Evolutionary conservation across 768 basidiomycete species (phyloP).

Genomic region (Amanita fuliginea): DNA sequence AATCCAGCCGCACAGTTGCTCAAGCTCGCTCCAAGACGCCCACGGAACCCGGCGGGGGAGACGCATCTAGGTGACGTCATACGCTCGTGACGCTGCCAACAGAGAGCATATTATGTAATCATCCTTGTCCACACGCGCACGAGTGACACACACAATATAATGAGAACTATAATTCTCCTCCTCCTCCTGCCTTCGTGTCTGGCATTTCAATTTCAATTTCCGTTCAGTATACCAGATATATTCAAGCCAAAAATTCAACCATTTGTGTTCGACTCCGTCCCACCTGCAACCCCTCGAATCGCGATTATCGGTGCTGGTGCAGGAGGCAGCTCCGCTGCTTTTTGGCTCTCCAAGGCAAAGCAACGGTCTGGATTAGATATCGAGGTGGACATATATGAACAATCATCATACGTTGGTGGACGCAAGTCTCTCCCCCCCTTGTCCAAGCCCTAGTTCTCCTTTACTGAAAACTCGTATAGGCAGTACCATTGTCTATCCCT

Average conservation of each 20-base stretch:
- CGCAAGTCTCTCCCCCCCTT: conserved; percentile 39
- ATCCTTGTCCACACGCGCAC: too few species aligned
- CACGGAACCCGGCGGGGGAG: conserved; percentile 79
- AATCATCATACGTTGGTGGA: conserved; percentile 67
- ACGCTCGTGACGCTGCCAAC: too few species aligned
- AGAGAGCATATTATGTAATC: too few species aligned
- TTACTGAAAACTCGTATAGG: conserved; percentile 30
- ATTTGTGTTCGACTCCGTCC: conserved; percentile 8
- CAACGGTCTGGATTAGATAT: conserved; percentile 58
- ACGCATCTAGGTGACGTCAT: conserved; percentile 32
- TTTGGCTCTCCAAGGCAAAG: conserved; percentile 74
- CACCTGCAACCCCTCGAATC: conserved; percentile 37
- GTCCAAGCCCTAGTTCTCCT: neutral
- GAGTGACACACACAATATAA: too few species aligned
- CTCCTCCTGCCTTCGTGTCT: conserved; percentile 21
- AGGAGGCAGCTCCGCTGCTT: conserved; percentile 74
- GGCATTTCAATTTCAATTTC: conserved; percentile 38
- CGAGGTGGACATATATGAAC: conserved; percentile 80
- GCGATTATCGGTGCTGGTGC: conserved; percentile 91
- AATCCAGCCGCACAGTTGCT: conserved; percentile 68
- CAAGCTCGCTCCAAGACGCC: conserved; percentile 57
- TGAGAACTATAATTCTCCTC: conserved; percentile 15
- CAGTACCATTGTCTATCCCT: conserved; percentile 68
- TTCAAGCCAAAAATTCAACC: conserved; percentile 25
- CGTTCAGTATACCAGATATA: conserved; percentile 45